Percentiles rank a stretch among this genome's conserved stretches.
phyloP scores from a whole-genome alignment of 306 rosid genomes.

The Rosa multiflora region DNA sequence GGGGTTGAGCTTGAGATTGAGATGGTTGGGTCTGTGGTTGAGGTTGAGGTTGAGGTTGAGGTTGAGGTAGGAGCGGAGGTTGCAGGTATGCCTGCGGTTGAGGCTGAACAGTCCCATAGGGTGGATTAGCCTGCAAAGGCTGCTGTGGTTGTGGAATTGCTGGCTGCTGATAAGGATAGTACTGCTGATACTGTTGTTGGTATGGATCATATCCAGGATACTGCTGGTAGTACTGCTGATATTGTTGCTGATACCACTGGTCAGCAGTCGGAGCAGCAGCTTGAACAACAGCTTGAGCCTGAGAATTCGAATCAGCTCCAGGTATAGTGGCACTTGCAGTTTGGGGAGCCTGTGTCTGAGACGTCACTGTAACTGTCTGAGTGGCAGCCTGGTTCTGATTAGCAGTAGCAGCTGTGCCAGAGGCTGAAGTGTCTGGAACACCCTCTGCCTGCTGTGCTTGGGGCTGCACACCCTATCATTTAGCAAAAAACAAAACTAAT shows the following conservation, averaged over 20 bases:
- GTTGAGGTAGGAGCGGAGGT: slow-evolving; percentile 20
- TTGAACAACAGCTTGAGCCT: slow-evolving; percentile 56
- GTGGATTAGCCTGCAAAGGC: slow-evolving; percentile 44
- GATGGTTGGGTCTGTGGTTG: slow-evolving; percentile 46
- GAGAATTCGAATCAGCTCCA: slow-evolving; percentile 66
- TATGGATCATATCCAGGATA: slow-evolving; percentile 88
- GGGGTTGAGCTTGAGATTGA: slow-evolving; percentile 49
- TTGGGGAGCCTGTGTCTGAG: slow-evolving; percentile 65
- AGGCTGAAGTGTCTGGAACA: slow-evolving; percentile 49
- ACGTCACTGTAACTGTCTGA: slow-evolving; percentile 37
- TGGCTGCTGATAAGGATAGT: slow-evolving; percentile 80
- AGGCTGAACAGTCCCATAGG: slow-evolving; percentile 36
- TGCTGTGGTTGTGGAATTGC: slow-evolving; percentile 56
- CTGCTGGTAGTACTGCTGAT: slow-evolving; percentile 90
- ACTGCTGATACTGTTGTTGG: slow-evolving; percentile 88
- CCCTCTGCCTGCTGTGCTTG: slow-evolving; percentile 57
- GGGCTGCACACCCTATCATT: slow-evolving; percentile 72
- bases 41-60: slow-evolving; percentile 18
- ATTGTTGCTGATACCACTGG: slow-evolving; percentile 92
- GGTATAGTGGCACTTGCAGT: slow-evolving; percentile 41
- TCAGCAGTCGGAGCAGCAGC: slow-evolving; percentile 58
- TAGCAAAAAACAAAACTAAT: slow-evolving; percentile 23
- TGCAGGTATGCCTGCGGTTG: slow-evolving; percentile 37
- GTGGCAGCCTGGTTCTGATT: slow-evolving; percentile 53
- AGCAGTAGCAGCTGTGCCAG: slow-evolving; percentile 41